Base-by-base conservation (phyloP, 2,329 filamentous ascomycete genomes). In the Juglanconis oblonga region DNA sequence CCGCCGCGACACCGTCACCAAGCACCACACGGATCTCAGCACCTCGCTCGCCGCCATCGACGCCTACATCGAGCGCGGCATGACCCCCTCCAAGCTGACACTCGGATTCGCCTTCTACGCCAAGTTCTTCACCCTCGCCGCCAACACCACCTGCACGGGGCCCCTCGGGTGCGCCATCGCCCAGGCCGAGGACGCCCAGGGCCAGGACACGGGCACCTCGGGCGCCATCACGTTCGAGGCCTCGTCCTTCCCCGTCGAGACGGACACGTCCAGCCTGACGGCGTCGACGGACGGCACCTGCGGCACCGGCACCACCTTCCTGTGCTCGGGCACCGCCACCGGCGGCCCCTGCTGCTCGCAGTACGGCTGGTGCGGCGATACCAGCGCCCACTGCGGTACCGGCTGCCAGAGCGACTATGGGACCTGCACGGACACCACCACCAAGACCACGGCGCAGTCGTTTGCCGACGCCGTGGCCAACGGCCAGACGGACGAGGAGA, bases 21-120 rank as follows among this genome's bases (percentile, higher is more conserved):
- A 76, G 38, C 88, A 91, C 71, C 87, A 90, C 69, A 87, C 81
- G 48, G 84, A 85, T n/a, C 76, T 90, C 6, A 68, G 75, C 13
- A 80, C 76, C 9, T 87, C 87, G 0, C 71, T 80, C 6, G 74
- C 79, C 5, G 76, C 82, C 3, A 71, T 91, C 49, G 73, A 86
- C 54, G 80, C 79, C 47, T 91, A 91, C 71, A 74, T 88, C 17
- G 74, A 72, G 33, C 79, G 81, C 3, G 85, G 85, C 29, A 76
- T 82, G 3, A 72, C 79, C 0, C 63, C 80, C 0, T 65, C 71
- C 7, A 85, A 84, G 70, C 73, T 86, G 53, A 87, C 88, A 65
- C 75, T 89, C 4, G 86, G 87, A 1, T 79, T 89, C 59, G 85
- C 84, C n/a, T 88, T 86, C 69, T 89, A 88, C 70, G 80, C 83